Percentiles rank a stretch among this genome's conserved stretches.
These are phyloP conservation scores for Annulohypoxylon moriforme DNA, from an alignment of 495 filamentous ascomycete species.

Conservation along the genomic window DNA sequence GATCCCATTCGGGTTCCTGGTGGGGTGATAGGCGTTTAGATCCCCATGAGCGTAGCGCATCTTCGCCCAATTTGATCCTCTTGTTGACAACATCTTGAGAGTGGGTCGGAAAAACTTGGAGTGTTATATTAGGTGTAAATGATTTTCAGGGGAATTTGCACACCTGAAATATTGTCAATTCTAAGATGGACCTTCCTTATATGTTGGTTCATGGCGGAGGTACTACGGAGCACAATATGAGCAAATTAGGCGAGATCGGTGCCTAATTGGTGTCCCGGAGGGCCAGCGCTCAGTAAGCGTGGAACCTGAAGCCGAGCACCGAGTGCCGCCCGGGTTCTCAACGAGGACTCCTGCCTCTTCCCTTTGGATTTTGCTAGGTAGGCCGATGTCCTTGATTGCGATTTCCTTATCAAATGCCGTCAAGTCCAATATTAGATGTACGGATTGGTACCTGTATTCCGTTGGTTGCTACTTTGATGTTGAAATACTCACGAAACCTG, in stretches of 20 bases:
- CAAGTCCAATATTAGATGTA: not conserved
- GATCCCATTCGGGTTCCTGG: constrained; percentile 36
- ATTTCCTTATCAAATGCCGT: not conserved
- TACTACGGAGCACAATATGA: not conserved
- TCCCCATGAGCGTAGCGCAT: constrained; percentile 34
- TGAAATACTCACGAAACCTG: no score
- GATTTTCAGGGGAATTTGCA: not conserved
- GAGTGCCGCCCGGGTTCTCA: constrained; percentile 17
- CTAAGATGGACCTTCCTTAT: not conserved
- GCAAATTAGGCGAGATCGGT: not conserved
- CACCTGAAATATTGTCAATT: not conserved
- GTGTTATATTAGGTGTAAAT: not conserved
- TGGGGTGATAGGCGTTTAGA: constrained; percentile 31
- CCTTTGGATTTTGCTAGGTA: not conserved
- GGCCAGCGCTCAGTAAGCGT: not conserved
- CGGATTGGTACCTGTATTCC: not conserved
- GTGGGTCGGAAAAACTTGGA: not conserved
- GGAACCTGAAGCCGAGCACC: not conserved
- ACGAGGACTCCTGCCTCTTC: not conserved
- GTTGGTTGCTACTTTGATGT: not conserved
- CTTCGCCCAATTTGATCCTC: constrained; percentile 35
- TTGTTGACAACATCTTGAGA: constrained; percentile 32
- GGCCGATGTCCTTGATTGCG: not conserved
- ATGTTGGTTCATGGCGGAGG: not conserved
- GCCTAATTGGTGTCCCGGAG: not conserved